Base-by-base conservation (phyloP, 169 alveolate species). In the Plasmodium sp. region DNA sequence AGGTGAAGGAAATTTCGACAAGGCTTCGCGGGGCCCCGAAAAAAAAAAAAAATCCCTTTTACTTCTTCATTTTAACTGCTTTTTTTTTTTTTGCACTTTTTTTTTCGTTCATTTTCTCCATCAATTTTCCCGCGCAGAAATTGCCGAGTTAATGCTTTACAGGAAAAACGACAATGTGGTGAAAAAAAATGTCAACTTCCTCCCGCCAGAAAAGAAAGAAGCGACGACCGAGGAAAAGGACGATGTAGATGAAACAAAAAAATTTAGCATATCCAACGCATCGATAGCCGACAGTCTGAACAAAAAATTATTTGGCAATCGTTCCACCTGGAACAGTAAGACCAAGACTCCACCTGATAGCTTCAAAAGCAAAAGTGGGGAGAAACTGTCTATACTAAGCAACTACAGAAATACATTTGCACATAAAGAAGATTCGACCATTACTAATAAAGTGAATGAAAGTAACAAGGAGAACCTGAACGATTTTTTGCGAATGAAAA, bases 181-280 rank as follows among this genome's bases (percentile, higher is more conserved):
- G 58, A 85, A 33, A 72, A 85, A 85, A 54, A 85, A 56, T 36
- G 93, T 85, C 3, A 56, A 85, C 67, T 85, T 85, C 45, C 62
- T 31, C 62, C 5, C 56, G n/a, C 2, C 71, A 75, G 62, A 27
- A 75, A 48, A 74, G 81, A 27, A 51, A 54, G 71, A 41, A 16
- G 74, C 27, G 36, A 51, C 27, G 36, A 51, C 77, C 6, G 41
- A 81, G 39, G 9, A 18, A 27, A 54, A 22, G 75, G 72, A 71
- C 33, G 72, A 51, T 48, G 1, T 12, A 6, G 67, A 22, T 31
- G 2, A 31, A 34, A 54, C 5, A 41, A 85, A 77, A 0, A 31
- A 22, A 77, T 43, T 71, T 16, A 85, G 93, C 41, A 27, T 56
- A 33, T n/a, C 74, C 62, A 85, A 85, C 45, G 77, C 85, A 85